phyloP scores from a whole-genome alignment of 1,139 yeast genomes.

The Suhomyces guaymorum region DNA sequence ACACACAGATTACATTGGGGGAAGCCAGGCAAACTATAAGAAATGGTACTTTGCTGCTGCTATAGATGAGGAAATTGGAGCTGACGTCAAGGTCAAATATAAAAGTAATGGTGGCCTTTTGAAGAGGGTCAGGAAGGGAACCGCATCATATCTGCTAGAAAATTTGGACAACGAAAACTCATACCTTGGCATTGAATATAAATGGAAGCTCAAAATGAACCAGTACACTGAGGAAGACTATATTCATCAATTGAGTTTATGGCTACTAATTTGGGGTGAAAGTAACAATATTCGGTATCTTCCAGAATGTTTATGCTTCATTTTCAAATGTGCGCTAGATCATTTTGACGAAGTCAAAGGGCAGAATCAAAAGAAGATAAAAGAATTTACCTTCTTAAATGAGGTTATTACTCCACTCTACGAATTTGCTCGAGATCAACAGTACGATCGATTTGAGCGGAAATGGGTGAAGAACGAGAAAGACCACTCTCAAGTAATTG shows the following conservation, averaged over 20 bases:
- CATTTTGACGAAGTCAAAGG: slow-evolving; percentile 12
- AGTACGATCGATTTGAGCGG: slow-evolving; percentile 38
- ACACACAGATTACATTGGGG: slow-evolving; percentile 84
- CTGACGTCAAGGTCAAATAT: slow-evolving; percentile 5
- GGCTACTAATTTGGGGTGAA: slow-evolving; percentile 46
- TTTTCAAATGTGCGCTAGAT: slow-evolving; percentile 36
- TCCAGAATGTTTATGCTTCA: slow-evolving; percentile 46
- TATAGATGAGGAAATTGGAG: slow-evolving; percentile 1
- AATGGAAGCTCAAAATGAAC: slow-evolving; percentile 28
- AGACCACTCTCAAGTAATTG: slow-evolving; percentile 72
- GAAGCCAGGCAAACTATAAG: slow-evolving; percentile 85
- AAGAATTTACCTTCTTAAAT: slow-evolving; percentile 46
- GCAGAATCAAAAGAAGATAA: neutral
- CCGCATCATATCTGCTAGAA: slow-evolving; percentile 14
- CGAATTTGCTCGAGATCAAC: slow-evolving; percentile 45
- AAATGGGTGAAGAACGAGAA: slow-evolving; percentile 50
- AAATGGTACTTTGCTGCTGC: slow-evolving; percentile 94
- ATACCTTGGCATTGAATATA: slow-evolving; percentile 25
- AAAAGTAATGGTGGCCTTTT: neutral
- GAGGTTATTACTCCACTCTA: slow-evolving; percentile 77
- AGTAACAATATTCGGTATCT: slow-evolving; percentile 43
- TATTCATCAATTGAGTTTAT: slow-evolving; percentile 34
- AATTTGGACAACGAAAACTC: slow-evolving; percentile 20
- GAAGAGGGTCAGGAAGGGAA: slow-evolving; percentile 1
- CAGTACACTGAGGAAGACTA: slow-evolving; percentile 22